A percentile compares a stretch with the other conserved stretches of the same genome.
These are phyloP conservation scores for Trichoderma citrinoviride DNA, from an alignment of 2,329 filamentous ascomycete genomes.

Conservation along the genomic window DNA sequence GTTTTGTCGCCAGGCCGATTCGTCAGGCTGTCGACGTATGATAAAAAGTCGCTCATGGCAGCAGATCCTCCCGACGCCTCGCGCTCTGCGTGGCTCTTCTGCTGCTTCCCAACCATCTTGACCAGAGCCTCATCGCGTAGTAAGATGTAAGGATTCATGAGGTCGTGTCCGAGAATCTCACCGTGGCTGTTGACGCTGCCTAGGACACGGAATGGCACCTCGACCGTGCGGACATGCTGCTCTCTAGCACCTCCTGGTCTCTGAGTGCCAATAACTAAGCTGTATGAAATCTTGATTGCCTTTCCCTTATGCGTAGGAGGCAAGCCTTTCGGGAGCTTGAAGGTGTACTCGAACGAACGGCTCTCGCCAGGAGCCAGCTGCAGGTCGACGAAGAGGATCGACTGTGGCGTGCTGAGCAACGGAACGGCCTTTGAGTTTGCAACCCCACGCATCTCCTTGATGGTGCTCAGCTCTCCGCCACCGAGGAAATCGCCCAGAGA, in stretches of 20 bases:
- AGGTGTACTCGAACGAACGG: slow-evolving; percentile 80
- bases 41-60: slow-evolving; percentile 65
- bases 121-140: slow-evolving; percentile 78
- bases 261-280: slow-evolving; percentile 87
- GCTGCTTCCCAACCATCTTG: slow-evolving; percentile 39
- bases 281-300: slow-evolving; percentile 91
- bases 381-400: slow-evolving; percentile 91
- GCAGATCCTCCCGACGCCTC: slow-evolving; percentile 34
- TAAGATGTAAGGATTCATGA: slow-evolving; percentile 91
- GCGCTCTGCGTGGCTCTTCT: slow-evolving; percentile 29
- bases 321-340: slow-evolving; percentile 81
- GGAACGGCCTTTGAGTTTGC: slow-evolving; percentile 85
- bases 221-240: slow-evolving; percentile 84
- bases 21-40: slow-evolving; percentile 74
- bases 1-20: slow-evolving; percentile 54
- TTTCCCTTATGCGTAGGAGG: slow-evolving; percentile 89
- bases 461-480: slow-evolving; percentile 81
- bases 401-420: slow-evolving; percentile 90
- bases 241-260: slow-evolving; percentile 73
- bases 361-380: slow-evolving; percentile 85
- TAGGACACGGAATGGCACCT: slow-evolving; percentile 87
- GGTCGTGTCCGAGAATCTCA: slow-evolving; percentile 85
- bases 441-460: slow-evolving; percentile 90
- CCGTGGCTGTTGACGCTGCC: slow-evolving; percentile 88
- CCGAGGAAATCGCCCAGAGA: slow-evolving; percentile 87